phyloP scores from a whole-genome alignment of 2,329 filamentous ascomycete genomes.

The Xylariaceae sp. region DNA sequence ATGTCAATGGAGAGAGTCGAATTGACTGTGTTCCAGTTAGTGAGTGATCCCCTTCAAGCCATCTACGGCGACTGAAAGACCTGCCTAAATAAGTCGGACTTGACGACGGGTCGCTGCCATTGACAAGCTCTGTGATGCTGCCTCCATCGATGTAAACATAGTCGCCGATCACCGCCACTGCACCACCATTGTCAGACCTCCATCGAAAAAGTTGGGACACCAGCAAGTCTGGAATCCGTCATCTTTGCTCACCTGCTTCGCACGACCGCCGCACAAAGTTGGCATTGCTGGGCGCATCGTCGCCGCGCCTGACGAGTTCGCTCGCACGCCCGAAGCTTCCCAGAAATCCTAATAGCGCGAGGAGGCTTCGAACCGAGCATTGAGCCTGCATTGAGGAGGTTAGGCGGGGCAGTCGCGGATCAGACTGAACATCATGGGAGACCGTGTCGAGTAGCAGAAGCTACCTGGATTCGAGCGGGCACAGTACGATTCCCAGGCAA shows the following conservation, averaged over 20 bases:
- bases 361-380: slow-evolving; percentile 18
- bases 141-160: slow-evolving; percentile 33
- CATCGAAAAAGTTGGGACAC: not conserved
- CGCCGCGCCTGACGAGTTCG: slow-evolving; percentile 12
- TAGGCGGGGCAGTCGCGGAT: slow-evolving; percentile 12
- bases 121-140: slow-evolving; percentile 20
- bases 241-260: slow-evolving; percentile 15
- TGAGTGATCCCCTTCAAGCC: no score
- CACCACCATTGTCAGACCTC: not conserved
- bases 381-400: slow-evolving; percentile 21
- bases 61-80: not conserved
- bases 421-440: slow-evolving; percentile 17
- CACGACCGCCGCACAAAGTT: slow-evolving; percentile 17
- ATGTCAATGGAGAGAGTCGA: slow-evolving; percentile 27
- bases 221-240: no score
- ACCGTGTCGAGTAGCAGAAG: slow-evolving; percentile 3
- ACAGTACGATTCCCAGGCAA: slow-evolving; percentile 4
- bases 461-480: slow-evolving; percentile 3
- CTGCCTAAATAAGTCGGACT: slow-evolving; percentile 19
- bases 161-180: slow-evolving; percentile 26
- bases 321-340: slow-evolving; percentile 12
- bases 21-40: slow-evolving; percentile 19
- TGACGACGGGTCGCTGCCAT: slow-evolving; percentile 15
- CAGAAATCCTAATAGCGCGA: slow-evolving; percentile 20
- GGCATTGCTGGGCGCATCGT: slow-evolving; percentile 15